Percentiles rank a stretch among this genome's conserved stretches.
These are phyloP conservation scores for Vitis hybrid DNA, from an alignment of 177 flowering plant genomes.

Conservation along the genomic window DNA sequence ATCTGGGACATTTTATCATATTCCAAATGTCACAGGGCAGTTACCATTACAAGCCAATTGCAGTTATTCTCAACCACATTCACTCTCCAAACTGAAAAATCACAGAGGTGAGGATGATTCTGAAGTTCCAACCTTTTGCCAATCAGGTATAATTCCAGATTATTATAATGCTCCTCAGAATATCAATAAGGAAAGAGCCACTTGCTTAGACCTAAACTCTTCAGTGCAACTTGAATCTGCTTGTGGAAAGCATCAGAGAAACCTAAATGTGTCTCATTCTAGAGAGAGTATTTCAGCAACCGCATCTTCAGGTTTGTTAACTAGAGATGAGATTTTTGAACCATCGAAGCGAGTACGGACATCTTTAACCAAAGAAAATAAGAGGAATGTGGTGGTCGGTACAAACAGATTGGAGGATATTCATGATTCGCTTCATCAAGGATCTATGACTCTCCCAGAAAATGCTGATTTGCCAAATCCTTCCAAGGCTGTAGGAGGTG, in stretches of 20 bases:
- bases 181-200: conserved; percentile 23
- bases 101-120: conserved; percentile 41
- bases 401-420: conserved; percentile 8
- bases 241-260: conserved; percentile 23
- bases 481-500: conserved; percentile 17
- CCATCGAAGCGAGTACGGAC: conserved; percentile 14
- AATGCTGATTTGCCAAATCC: conserved; percentile 1
- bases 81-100: conserved; percentile 24
- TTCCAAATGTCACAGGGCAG: conserved; percentile 14
- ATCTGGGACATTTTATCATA: conserved; percentile 21
- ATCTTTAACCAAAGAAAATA: conserved; percentile 17
- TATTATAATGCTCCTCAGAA: conserved; percentile 12
- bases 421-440: conserved; percentile 17
- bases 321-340: conserved; percentile 13
- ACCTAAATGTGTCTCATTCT: conserved; percentile 6
- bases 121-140: conserved; percentile 42
- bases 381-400: too few species aligned
- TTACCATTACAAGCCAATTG: conserved; percentile 16
- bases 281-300: conserved; percentile 1
- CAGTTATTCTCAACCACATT: conserved; percentile 11
- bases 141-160: conserved; percentile 17
- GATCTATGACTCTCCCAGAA: conserved; percentile 12
- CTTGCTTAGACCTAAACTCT: conserved; percentile 15
- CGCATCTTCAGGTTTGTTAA: conserved; percentile 7
- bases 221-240: conserved; percentile 24